Percentiles rank a stretch among this genome's conserved stretches.
phyloP scores from a whole-genome alignment of 2,329 filamentous ascomycete genomes.

The Cytospora mali region DNA sequence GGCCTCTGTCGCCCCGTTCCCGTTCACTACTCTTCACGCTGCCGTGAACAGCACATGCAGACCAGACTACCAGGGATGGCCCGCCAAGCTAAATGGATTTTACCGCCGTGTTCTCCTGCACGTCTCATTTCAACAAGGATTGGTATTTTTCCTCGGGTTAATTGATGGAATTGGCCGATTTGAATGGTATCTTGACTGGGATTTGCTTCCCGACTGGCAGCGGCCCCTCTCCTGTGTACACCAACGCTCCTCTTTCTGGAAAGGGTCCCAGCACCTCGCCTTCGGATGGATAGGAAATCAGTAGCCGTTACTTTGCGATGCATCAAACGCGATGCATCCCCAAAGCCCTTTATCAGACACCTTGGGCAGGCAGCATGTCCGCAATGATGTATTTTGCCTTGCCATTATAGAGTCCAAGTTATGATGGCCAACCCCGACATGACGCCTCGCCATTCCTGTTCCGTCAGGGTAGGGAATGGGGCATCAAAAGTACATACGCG shows the following conservation, averaged over 20 bases:
- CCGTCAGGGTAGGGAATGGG: neutral
- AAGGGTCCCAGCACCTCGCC: neutral
- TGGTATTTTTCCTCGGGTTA: neutral
- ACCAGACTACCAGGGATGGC: neutral
- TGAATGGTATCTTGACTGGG: neutral
- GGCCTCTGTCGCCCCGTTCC: neutral
- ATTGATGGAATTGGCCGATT: neutral
- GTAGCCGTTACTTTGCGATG: neutral
- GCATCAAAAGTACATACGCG: neutral
- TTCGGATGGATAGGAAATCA: neutral
- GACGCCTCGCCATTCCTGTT: neutral
- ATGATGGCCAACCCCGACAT: neutral
- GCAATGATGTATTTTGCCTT: neutral
- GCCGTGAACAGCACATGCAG: slow-evolving; percentile 15
- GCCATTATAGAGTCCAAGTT: neutral
- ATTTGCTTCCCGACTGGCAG: neutral
- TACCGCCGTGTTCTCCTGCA: neutral
- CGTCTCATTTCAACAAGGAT: neutral
- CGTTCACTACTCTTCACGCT: slow-evolving; percentile 21
- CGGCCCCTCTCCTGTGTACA: neutral
- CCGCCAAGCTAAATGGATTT: neutral
- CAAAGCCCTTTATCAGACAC: neutral
- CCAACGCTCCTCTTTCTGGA: neutral
- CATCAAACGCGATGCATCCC: neutral
- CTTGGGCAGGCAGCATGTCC: neutral